These are phyloP conservation scores for Venturia asperata DNA, from an alignment of 2,329 filamentous ascomycete species.

Conservation along the genomic window DNA sequence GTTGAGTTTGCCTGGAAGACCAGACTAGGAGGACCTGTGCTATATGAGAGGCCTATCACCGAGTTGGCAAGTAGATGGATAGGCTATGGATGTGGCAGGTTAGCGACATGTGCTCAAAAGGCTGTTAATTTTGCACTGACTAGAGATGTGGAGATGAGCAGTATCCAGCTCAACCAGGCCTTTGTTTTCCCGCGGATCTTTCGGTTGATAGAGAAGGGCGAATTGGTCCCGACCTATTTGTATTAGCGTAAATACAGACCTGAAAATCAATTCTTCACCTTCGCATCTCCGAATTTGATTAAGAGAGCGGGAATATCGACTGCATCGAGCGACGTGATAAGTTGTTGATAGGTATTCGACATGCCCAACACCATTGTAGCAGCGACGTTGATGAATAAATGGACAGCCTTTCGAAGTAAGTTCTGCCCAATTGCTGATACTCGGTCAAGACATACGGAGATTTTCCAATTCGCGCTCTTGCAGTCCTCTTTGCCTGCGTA, in stretches of 20 bases:
- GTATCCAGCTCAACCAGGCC: constrained; percentile 28
- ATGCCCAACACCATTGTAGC: constrained; percentile 30
- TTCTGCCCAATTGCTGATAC: too few relatives aligned
- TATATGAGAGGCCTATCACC: constrained; percentile 23
- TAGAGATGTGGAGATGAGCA: constrained; percentile 24
- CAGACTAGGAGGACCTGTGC: constrained; percentile 23
- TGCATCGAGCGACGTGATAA: constrained; percentile 27
- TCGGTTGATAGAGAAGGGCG: constrained; percentile 29
- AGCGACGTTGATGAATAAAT: constrained; percentile 28
- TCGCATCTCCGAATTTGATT: constrained; percentile 28
- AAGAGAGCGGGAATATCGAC: constrained; percentile 26
- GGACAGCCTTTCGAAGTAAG: neutral
- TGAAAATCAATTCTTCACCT: neutral
- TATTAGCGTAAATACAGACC: too few relatives aligned
- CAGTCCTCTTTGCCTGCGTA: constrained; percentile 1
- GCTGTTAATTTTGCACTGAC: neutral
- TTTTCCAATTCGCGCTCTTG: neutral
- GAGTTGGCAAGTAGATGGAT: constrained; percentile 30
- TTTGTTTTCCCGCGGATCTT: constrained; percentile 24
- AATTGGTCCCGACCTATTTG: constrained; percentile 27
- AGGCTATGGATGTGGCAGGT: constrained; percentile 22
- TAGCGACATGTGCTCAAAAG: neutral
- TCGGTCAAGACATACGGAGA: neutral
- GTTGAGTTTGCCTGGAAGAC: constrained; percentile 18
- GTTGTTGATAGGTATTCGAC: constrained; percentile 31